A percentile compares a stretch with the other conserved stretches of the same genome.
phyloP scores from a whole-genome alignment of 345 rosid species.

The Erucastrum elatum region DNA sequence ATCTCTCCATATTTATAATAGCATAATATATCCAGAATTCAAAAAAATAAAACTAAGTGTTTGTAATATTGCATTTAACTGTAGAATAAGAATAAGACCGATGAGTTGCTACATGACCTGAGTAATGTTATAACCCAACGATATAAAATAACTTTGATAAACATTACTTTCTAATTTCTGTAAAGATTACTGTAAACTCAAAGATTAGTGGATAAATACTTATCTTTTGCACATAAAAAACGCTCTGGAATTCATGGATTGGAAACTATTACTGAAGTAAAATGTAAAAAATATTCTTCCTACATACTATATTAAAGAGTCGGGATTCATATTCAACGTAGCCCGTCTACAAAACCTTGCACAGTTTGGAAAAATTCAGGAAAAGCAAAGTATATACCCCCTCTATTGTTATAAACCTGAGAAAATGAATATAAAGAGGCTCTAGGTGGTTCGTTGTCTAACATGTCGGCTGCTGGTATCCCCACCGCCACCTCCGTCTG shows the following conservation, averaged over 20 bases:
- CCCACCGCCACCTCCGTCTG: slow-evolving; percentile 52
- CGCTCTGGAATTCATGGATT: neutral
- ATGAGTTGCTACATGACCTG: neutral
- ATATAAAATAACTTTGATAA: neutral
- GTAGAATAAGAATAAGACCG: neutral
- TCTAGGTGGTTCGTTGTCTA: slow-evolving; percentile 58
- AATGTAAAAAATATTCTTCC: too few species aligned
- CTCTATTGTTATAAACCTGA: slow-evolving; percentile 30
- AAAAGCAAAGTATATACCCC: slow-evolving; percentile 26
- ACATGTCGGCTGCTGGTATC: slow-evolving; percentile 68
- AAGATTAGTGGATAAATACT: neutral
- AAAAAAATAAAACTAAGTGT: neutral
- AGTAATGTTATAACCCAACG: neutral
- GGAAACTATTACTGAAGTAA: too few species aligned
- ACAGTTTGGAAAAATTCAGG: neutral
- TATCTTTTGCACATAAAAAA: neutral
- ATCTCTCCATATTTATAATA: too few species aligned
- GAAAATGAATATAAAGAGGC: slow-evolving; percentile 4
- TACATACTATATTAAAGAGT: neutral
- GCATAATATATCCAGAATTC: too few species aligned
- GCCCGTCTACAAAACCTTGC: slow-evolving; percentile 1
- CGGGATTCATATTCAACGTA: neutral
- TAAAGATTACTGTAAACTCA: neutral
- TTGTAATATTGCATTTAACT: neutral
- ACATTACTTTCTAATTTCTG: neutral